A percentile compares a stretch with the other conserved stretches of the same genome.
Conservation (phyloP, 2,329 filamentous ascomycete genomes). For the Albifimbria verrucaria region DNA sequence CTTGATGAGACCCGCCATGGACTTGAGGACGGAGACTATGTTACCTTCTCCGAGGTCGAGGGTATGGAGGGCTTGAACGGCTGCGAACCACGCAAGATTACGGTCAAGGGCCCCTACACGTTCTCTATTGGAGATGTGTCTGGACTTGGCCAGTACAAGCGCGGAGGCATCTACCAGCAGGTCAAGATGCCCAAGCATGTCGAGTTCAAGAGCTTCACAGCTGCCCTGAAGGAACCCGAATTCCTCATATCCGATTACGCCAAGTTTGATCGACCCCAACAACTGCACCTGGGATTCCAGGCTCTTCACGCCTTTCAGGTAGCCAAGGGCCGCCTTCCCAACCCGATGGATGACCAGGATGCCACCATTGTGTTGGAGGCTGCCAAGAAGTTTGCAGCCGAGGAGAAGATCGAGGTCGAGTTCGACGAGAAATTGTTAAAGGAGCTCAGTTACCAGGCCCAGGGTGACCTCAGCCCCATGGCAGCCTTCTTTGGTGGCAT, state of each 20-base stretch:
- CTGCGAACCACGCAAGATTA: slow-evolving; percentile 81
- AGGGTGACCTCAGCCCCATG: slow-evolving; percentile 86
- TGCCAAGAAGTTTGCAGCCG: slow-evolving; percentile 69
- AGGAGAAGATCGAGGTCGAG: slow-evolving; percentile 65
- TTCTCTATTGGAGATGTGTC: slow-evolving; percentile 96
- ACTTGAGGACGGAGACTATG: slow-evolving; percentile 92
- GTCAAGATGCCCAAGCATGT: slow-evolving; percentile 98
- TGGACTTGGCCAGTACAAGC: slow-evolving; percentile 79
- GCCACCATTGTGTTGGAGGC: slow-evolving; percentile 73
- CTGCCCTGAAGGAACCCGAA: slow-evolving; percentile 81
- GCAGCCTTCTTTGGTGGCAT: slow-evolving; percentile 94
- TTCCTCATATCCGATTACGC: slow-evolving; percentile 92
- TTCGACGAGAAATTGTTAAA: slow-evolving; percentile 89
- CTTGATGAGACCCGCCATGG: slow-evolving; percentile 94
- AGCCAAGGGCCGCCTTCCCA: slow-evolving; percentile 70
- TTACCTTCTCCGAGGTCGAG: slow-evolving; percentile 90
- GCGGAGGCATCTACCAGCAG: slow-evolving; percentile 87
- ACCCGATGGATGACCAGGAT: slow-evolving; percentile 81
- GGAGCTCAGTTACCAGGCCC: slow-evolving; percentile 92
- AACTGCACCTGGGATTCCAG: slow-evolving; percentile 90
- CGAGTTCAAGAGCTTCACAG: slow-evolving; percentile 78
- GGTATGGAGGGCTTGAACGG: slow-evolving; percentile 88
- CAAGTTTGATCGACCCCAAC: slow-evolving; percentile 92
- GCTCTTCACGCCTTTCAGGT: slow-evolving; percentile 84
- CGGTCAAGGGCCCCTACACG: slow-evolving; percentile 92